Evolutionary conservation across 768 basidiomycete genomes (phyloP), one percentile per base, ranked within the genome.

Genomic region (Mycena epipterygia): DNA sequence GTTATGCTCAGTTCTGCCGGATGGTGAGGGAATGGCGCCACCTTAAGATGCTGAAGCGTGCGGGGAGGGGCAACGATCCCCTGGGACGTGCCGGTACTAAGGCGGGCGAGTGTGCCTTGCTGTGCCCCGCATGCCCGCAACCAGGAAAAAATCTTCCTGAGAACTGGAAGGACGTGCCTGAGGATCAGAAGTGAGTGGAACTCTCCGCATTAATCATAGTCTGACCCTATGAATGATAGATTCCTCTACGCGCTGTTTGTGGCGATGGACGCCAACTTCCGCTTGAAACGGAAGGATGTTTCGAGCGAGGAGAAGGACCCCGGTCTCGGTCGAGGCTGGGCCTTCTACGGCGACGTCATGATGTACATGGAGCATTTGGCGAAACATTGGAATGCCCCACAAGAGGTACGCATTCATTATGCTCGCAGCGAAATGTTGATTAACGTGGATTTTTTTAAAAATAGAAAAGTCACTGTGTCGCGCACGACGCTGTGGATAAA

Each of bases 101-200:
- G 48, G 33, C 49, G 13, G 62, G 62, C 21, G 62, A 25, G 16
- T 64, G 62, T 23, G 61, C 46, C 5, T 48, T n/a, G n/a, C 48
- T 78, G 35, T 81, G 79, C 46, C 64, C 76, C 0, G 71, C 76
- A 3, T 81, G 81, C 53, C 79, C 76, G 0, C 79, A 79, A 44
- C 76, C 76, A 0, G 72, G 69, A 0, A 58, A 77, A 21, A 81
- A 81, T 55, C 29, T 80, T 3, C 76, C 76, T 4, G 16, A 13
- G n/a, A n/a, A n/a, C n/a, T n/a, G n/a, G n/a, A n/a, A n/a, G n/a
- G n/a, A n/a, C n/a, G n/a, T n/a, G n/a, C n/a, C n/a, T n/a, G n/a
- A n/a, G n/a, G n/a, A n/a, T n/a, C n/a, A n/a, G n/a, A n/a, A n/a
- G n/a, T n/a, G n/a, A n/a, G n/a, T n/a, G n/a, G n/a, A n/a, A n/a